phyloP scores from a whole-genome alignment of 1,284 basidiomycete genomes.

The Takashimella koratensis region DNA sequence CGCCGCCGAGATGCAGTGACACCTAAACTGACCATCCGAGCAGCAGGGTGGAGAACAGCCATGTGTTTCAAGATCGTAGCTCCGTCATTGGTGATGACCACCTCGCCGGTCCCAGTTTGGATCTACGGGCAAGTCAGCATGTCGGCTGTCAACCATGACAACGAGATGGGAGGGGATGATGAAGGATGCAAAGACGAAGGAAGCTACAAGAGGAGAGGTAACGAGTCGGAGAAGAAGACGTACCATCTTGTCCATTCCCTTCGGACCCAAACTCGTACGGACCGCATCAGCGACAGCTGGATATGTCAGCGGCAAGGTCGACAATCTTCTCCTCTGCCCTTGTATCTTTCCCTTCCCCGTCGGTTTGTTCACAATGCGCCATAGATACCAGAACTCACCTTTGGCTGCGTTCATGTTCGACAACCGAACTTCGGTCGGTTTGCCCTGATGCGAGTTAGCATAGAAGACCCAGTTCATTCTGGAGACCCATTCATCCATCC shows the following conservation, averaged over 20 bases:
- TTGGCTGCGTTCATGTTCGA: slow-evolving; percentile 96
- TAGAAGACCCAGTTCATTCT: neutral
- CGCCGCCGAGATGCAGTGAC: too few species aligned
- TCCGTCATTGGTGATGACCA: slow-evolving; percentile 98
- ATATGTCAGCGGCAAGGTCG: slow-evolving; percentile 8
- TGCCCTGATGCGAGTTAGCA: slow-evolving; percentile 36
- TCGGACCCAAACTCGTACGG: slow-evolving; percentile 91
- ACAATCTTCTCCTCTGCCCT: neutral
- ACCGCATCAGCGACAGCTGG: slow-evolving; percentile 96
- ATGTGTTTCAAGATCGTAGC: slow-evolving; percentile 98
- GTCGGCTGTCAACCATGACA: neutral
- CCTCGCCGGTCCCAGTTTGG: slow-evolving; percentile 93
- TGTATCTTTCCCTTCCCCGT: neutral
- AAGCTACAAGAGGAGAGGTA: neutral
- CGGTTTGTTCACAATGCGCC: neutral
- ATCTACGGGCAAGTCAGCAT: too few species aligned
- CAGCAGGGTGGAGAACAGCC: slow-evolving; percentile 95
- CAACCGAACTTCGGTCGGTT: slow-evolving; percentile 71
- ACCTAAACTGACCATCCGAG: slow-evolving; percentile 77
- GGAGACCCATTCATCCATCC: too few species aligned
- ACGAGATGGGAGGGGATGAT: neutral
- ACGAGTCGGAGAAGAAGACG: slow-evolving; percentile 18
- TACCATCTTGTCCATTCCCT: slow-evolving; percentile 99
- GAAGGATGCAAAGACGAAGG: neutral
- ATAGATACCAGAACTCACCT: slow-evolving; percentile 54